Conservation (phyloP, 805 yeast species). For the Kluyveromyces siamensis region DNA sequence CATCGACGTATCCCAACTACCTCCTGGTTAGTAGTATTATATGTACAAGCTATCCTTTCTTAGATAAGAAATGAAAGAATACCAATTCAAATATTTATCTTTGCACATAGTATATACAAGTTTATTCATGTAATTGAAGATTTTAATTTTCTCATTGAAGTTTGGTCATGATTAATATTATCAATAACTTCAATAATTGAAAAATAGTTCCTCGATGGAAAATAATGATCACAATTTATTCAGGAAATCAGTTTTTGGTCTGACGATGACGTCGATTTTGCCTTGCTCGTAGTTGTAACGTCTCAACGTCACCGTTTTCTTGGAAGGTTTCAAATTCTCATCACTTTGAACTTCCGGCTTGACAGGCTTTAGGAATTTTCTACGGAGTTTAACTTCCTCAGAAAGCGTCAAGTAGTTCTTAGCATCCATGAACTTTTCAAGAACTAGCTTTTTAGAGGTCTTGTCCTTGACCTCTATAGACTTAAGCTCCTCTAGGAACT, state of each 20-base stretch:
- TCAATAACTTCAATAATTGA: not conserved
- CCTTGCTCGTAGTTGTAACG: slow-evolving; percentile 54
- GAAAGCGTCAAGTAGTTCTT: slow-evolving; percentile 22
- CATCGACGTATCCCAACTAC: slow-evolving; percentile 83
- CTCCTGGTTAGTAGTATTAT: slow-evolving; percentile 65
- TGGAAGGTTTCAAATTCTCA: slow-evolving; percentile 26
- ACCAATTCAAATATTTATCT: not conserved
- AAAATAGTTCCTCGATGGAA: not conserved
- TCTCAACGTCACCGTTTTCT: slow-evolving; percentile 42
- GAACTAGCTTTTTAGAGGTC: slow-evolving; percentile 32
- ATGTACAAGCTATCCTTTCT: not conserved
- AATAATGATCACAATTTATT: slow-evolving; percentile 12
- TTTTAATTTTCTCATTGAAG: not conserved
- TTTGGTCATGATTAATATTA: too few relatives aligned
- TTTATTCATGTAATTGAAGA: not conserved
- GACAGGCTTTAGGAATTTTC: slow-evolving; percentile 46
- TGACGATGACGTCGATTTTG: slow-evolving; percentile 43
- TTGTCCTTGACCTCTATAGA: slow-evolving; percentile 6
- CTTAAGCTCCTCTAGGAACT: slow-evolving; percentile 18
- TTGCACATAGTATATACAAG: not conserved
- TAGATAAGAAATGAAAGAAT: not conserved
- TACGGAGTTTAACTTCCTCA: slow-evolving; percentile 34
- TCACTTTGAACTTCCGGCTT: slow-evolving; percentile 36
- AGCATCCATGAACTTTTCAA: slow-evolving; percentile 33
- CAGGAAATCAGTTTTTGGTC: slow-evolving; percentile 44